phyloP scores from a whole-genome alignment of 202 grass and related monocot species.

The Brachypodium distachyon region DNA sequence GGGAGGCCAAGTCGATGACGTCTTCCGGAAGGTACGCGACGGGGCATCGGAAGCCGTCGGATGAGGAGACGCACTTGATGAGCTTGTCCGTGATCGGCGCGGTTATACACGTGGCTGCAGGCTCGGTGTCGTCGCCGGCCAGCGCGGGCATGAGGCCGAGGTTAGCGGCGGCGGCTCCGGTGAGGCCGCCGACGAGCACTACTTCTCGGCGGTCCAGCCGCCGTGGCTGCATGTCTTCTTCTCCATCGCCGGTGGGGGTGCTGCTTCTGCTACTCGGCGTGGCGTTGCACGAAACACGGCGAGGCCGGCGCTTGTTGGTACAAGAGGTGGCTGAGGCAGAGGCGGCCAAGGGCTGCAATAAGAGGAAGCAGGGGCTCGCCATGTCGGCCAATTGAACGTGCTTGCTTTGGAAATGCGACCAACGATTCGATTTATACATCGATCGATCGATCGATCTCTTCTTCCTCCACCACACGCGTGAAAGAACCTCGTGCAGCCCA shows the following conservation, averaged over 20 bases:
- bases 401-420: neutral
- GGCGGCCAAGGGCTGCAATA: neutral
- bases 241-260: neutral
- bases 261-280: too few species aligned
- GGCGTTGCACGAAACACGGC: neutral
- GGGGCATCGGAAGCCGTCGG: conserved; percentile 12
- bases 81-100: neutral
- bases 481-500: too few species aligned
- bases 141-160: conserved; percentile 14
- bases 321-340: neutral
- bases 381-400: neutral
- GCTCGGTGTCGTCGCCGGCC: neutral
- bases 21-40: neutral
- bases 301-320: neutral
- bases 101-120: conserved; percentile 12
- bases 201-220: conserved; percentile 52
- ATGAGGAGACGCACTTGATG: neutral
- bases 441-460: neutral
- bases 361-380: neutral
- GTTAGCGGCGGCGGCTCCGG: conserved; percentile 7
- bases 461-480: too few species aligned
- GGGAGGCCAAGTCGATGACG: conserved; percentile 33
- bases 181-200: conserved; percentile 32
- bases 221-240: neutral
- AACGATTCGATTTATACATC: neutral